phyloP scores from a whole-genome alignment of 139 green algal genomes.

The Chlamydomonas eustigma region DNA sequence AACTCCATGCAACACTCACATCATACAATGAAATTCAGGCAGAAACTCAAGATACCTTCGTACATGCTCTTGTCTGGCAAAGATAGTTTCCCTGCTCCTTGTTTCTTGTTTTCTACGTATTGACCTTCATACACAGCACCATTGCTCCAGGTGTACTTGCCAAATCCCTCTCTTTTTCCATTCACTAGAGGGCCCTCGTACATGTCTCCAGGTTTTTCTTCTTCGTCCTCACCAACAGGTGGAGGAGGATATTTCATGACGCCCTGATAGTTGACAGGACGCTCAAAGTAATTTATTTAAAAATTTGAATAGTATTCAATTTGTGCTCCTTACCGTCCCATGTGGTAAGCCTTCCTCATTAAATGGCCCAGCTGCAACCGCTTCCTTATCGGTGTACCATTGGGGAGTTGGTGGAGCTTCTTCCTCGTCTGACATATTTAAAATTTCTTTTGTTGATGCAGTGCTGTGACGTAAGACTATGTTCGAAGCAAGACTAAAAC shows the following conservation, averaged over 20 bases:
- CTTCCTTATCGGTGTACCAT: constrained; percentile 15
- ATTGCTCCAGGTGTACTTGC: constrained; percentile 54
- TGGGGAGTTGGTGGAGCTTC: constrained; percentile 3
- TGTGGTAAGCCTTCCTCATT: constrained; percentile 53
- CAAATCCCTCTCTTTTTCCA: constrained; percentile 40
- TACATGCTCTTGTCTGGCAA: constrained; percentile 53
- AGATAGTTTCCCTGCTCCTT: constrained; percentile 40
- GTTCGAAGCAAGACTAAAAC: too few species aligned
- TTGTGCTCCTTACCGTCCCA: constrained; percentile 27
- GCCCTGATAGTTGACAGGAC: constrained; percentile 28
- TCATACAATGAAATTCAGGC: too few species aligned
- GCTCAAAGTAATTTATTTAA: too few species aligned
- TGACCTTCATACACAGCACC: constrained; percentile 45
- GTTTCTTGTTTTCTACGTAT: constrained; percentile 48
- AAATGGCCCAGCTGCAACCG: constrained; percentile 21
- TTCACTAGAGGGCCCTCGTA: constrained; percentile 47
- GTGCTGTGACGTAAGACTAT: too few species aligned
- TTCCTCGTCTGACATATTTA: constrained; percentile 19
- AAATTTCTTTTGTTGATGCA: too few species aligned
- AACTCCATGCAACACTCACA: neutral
- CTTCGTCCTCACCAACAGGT: constrained; percentile 44
- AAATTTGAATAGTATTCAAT: too few species aligned
- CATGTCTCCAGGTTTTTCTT: constrained; percentile 50
- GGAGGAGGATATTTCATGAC: constrained; percentile 38
- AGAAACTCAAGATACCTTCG: too few species aligned